A percentile compares a stretch with the other conserved stretches of the same genome.
Evolutionary conservation across 306 rosid species (phyloP).

Genomic region (Prunus armeniaca): DNA sequence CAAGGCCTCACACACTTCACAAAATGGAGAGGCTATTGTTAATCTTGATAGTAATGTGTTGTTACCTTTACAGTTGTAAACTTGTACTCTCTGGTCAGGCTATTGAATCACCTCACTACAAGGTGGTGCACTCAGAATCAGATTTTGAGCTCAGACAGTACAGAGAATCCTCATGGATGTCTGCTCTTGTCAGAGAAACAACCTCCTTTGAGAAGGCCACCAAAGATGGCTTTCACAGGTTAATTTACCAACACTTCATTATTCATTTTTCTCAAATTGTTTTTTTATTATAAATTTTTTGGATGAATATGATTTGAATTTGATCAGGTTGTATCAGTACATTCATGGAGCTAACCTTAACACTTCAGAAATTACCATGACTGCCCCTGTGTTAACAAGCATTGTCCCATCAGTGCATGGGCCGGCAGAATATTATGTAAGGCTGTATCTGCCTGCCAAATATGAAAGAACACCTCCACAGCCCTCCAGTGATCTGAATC

Average conservation of each 20-base stretch:
- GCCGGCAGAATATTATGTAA: constrained; percentile 34
- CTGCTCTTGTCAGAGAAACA: constrained; percentile 44
- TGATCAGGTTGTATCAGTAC: constrained; percentile 65
- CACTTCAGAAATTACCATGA: constrained; percentile 37
- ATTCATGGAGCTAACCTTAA: constrained; percentile 60
- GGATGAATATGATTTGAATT: too few relatives aligned
- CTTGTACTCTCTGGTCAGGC: constrained; percentile 21
- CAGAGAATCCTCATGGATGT: constrained; percentile 61
- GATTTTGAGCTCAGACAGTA: constrained; percentile 74
- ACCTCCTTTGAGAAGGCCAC: constrained; percentile 60
- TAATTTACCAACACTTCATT: background rate
- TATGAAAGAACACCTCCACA: constrained; percentile 44
- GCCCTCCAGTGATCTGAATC: constrained; percentile 51
- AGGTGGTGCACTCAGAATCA: constrained; percentile 44
- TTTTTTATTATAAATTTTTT: too few relatives aligned
- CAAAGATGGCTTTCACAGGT: constrained; percentile 76
- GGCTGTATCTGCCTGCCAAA: constrained; percentile 35
- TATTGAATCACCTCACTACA: constrained; percentile 56
- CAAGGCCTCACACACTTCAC: background rate
- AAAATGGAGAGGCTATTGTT: constrained; percentile 30
- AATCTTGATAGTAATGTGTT: constrained; percentile 21
- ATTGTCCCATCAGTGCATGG: constrained; percentile 22
- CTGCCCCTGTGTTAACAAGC: constrained; percentile 68
- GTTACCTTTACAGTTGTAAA: constrained; percentile 8
- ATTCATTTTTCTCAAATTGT: background rate